Conservation (phyloP, 164 flowering plant genomes). For the Berberis vulgaris region DNA sequence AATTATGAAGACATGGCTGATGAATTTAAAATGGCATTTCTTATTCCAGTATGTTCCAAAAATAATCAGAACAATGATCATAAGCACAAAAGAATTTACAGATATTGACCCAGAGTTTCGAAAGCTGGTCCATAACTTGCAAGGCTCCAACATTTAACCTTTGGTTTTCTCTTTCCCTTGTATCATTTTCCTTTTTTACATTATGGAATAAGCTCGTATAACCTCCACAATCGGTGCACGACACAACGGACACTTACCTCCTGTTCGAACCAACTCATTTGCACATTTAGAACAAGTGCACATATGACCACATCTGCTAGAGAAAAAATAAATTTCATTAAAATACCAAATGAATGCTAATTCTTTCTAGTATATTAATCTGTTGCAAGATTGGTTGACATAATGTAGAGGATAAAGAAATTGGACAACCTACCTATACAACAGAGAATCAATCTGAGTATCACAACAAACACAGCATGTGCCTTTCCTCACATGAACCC, state of each 20-base stretch:
- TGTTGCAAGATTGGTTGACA: too few relatives aligned
- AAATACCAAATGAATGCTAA: too few relatives aligned
- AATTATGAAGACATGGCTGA: conserved; percentile 20
- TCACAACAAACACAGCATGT: conserved; percentile 83
- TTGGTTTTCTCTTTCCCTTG: conserved; percentile 1
- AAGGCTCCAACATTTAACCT: conserved; percentile 15
- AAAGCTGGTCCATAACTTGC: too few relatives aligned
- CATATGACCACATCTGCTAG: conserved; percentile 93
- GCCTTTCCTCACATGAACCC: conserved; percentile 83
- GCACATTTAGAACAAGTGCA: conserved; percentile 90
- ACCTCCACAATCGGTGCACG: conserved; percentile 81
- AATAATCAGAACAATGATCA: conserved; percentile 18
- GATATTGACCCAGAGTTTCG: not conserved
- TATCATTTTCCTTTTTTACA: conserved; percentile 33
- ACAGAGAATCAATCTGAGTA: conserved; percentile 62
- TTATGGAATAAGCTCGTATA: conserved; percentile 73
- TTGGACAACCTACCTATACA: conserved; percentile 60
- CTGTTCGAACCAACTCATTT: conserved; percentile 49
- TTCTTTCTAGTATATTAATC: too few relatives aligned
- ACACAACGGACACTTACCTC: conserved; percentile 93
- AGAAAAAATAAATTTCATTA: not conserved
- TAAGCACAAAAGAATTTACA: conserved; percentile 11
- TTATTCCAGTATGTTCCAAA: conserved; percentile 16
- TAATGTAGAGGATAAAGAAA: not conserved
- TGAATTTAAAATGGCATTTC: conserved; percentile 18